Evolutionary conservation across 179 eudicot genomes (phyloP).

Genomic region (Patellifolia procumbens): DNA sequence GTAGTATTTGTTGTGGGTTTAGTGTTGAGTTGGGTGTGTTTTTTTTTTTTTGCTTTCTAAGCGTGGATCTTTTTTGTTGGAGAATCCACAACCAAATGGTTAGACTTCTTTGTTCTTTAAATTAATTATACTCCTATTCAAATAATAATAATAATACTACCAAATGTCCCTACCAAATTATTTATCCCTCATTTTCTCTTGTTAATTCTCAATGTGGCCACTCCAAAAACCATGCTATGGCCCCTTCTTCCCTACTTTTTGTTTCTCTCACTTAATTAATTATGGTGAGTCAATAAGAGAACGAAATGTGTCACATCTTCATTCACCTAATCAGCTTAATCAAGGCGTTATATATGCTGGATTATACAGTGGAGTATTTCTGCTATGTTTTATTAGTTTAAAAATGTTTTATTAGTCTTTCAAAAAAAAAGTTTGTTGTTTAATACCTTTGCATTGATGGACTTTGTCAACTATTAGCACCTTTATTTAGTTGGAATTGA

Average conservation of each 20-base stretch:
- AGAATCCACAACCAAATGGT: constrained; percentile 56
- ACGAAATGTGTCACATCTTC: constrained; percentile 33
- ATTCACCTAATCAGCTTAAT: constrained; percentile 34
- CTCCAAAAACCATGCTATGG: constrained; percentile 24
- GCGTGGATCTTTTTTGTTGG: constrained; percentile 75
- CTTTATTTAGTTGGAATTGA: no score
- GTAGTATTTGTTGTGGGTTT: constrained; percentile 4
- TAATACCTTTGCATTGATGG: no score
- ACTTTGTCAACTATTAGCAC: no score
- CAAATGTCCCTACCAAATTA: constrained; percentile 26
- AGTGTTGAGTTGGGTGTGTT: constrained; percentile 16
- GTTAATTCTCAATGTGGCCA: constrained; percentile 6
- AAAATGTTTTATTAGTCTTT: no score
- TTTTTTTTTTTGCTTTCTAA: constrained; percentile 41
- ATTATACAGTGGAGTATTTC: neutral
- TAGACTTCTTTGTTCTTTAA: constrained; percentile 33
- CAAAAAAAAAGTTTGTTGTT: no score
- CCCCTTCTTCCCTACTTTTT: constrained; percentile 4
- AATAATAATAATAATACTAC: neutral
- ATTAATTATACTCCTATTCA: no score
- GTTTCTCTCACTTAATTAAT: neutral
- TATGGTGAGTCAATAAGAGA: constrained; percentile 18
- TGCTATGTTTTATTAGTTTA: neutral
- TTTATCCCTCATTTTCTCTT: neutral
- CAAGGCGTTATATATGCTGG: constrained; percentile 31